Evolutionary conservation across 2,329 filamentous ascomycete species (phyloP).

Genomic region (Alternaria dauci): DNA sequence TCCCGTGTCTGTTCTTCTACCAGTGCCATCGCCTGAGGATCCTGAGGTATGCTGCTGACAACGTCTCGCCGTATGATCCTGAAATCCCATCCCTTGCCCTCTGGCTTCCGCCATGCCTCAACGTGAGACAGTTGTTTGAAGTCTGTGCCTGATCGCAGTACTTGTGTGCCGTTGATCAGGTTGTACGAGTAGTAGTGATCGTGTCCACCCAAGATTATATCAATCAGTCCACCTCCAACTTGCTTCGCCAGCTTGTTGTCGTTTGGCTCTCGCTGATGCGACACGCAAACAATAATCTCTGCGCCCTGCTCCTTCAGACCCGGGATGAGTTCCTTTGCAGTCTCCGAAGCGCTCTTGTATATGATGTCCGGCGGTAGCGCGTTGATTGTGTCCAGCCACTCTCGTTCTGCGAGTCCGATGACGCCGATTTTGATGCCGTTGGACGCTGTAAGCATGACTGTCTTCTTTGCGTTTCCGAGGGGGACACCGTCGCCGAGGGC

Average conservation of each 20-base stretch:
- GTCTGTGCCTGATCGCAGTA: constrained; percentile 87
- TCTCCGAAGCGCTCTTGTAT: constrained; percentile 79
- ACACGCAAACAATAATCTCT: constrained; percentile 82
- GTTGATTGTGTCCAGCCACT: constrained; percentile 91
- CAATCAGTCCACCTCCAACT: constrained; percentile 73
- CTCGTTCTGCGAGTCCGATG: constrained; percentile 84
- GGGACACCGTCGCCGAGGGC: constrained; percentile 77
- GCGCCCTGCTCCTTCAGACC: constrained; percentile 77
- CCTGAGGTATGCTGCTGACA: constrained; percentile 71
- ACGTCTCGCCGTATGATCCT: constrained; percentile 79
- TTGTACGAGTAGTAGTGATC: constrained; percentile 88
- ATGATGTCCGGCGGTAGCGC: constrained; percentile 80
- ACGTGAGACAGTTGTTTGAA: constrained; percentile 94
- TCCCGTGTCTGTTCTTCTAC: constrained; percentile 75
- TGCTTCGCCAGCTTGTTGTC: constrained; percentile 84
- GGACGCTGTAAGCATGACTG: constrained; percentile 77
- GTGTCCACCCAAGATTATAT: constrained; percentile 87
- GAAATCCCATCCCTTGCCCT: constrained; percentile 74
- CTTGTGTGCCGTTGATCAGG: constrained; percentile 79
- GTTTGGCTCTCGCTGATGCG: constrained; percentile 88
- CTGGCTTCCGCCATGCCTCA: constrained; percentile 70
- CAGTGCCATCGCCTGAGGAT: constrained; percentile 67
- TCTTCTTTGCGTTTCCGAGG: constrained; percentile 78
- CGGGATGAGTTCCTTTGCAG: constrained; percentile 78
- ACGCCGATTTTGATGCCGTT: constrained; percentile 88